These are phyloP conservation scores for Paracamarosporium sp. DNA, from an alignment of 2,329 filamentous ascomycete species.

Conservation along the genomic window DNA sequence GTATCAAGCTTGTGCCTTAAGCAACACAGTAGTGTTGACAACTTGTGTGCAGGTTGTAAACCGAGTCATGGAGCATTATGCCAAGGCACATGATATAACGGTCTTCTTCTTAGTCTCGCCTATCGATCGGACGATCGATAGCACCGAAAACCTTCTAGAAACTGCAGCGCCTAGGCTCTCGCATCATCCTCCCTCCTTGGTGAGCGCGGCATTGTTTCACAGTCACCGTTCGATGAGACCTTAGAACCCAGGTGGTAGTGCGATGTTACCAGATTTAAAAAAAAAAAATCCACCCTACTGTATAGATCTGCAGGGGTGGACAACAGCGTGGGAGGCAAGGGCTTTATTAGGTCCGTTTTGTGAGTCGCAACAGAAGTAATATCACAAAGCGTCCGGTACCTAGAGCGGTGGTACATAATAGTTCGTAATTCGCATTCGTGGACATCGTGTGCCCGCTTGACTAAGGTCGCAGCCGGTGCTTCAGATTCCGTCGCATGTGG, in stretches of 20 bases:
- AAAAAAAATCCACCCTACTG: not conserved
- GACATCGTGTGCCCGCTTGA: not conserved
- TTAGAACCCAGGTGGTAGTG: not conserved
- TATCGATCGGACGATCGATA: not conserved
- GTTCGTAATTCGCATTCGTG: not conserved
- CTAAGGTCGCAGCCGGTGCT: conserved; percentile 1
- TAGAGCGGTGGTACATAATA: not conserved
- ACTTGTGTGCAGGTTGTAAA: too few relatives aligned
- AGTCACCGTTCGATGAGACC: not conserved
- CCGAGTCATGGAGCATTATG: too few relatives aligned
- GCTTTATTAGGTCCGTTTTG: not conserved
- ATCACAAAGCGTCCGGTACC: not conserved
- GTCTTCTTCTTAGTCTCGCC: not conserved
- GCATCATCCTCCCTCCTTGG: not conserved
- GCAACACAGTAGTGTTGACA: too few relatives aligned
- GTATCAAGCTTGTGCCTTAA: too few relatives aligned
- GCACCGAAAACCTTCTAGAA: not conserved
- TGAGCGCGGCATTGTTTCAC: not conserved
- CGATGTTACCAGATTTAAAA: not conserved
- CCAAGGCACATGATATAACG: not conserved
- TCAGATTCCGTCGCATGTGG: conserved; percentile 3
- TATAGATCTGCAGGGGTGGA: not conserved
- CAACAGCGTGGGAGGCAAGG: not conserved
- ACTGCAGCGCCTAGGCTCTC: not conserved
- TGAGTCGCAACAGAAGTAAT: not conserved